Conservation (phyloP, 2,329 filamentous ascomycete genomes). For the Xylaria sp. region DNA sequence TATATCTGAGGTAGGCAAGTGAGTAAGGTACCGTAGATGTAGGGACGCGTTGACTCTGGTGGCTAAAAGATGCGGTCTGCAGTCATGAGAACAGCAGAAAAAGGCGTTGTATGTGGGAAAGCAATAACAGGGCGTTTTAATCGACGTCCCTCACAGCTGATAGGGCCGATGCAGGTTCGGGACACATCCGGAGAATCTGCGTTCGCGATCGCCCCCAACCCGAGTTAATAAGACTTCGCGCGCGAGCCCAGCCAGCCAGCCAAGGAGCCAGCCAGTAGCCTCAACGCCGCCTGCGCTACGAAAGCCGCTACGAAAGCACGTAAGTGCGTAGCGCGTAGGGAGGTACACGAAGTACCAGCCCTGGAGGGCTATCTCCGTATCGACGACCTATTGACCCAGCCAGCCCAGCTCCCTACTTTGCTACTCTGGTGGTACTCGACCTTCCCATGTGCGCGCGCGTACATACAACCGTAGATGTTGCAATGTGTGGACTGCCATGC, state of each 20-base stretch:
- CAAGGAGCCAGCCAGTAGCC: constrained; percentile 13
- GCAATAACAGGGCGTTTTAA: constrained; percentile 13
- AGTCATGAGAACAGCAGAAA: constrained; percentile 10
- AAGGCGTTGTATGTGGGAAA: constrained; percentile 20
- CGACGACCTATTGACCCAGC: too few species aligned
- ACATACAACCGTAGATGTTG: too few species aligned
- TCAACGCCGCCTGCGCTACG: constrained; percentile 24
- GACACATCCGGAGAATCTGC: constrained; percentile 21
- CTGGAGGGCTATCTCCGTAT: too few species aligned
- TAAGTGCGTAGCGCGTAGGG: too few species aligned
- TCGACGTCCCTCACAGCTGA: constrained; percentile 13
- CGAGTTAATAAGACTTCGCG: constrained; percentile 15
- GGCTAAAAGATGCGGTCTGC: constrained; percentile 15
- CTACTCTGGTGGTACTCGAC: too few species aligned
- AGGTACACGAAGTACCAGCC: too few species aligned
- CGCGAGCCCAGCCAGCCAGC: background rate
- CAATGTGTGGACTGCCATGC: too few species aligned
- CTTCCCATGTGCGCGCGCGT: too few species aligned
- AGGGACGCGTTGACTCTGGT: background rate
- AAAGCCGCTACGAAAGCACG: too few species aligned
- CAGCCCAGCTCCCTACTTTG: constrained; percentile 28
- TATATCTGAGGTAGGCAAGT: too few species aligned
- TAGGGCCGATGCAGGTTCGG: constrained; percentile 12
- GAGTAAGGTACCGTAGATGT: background rate
- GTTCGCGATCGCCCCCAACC: constrained; percentile 17